Evolutionary conservation across 2,329 filamentous ascomycete genomes (phyloP).

Genomic region (Aciculosporium take): DNA sequence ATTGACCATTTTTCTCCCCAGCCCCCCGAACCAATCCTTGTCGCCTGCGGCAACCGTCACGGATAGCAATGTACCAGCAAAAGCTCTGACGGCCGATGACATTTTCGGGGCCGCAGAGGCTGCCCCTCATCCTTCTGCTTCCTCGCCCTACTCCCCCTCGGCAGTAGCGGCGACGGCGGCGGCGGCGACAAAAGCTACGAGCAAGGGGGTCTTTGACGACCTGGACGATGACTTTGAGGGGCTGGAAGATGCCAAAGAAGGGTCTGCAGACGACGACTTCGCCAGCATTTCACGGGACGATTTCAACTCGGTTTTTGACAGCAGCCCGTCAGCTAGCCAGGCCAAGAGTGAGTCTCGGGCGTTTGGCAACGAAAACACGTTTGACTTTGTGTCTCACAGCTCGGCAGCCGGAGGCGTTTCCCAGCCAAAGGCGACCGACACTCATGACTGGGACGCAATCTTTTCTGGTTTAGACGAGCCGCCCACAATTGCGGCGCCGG

Average conservation of each 20-base stretch:
- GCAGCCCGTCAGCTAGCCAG: conserved; percentile 41
- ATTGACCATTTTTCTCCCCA: conserved; percentile 4
- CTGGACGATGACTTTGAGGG: conserved; percentile 72
- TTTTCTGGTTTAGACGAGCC: conserved; percentile 65
- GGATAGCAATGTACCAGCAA: conserved; percentile 14
- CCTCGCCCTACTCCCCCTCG: not conserved
- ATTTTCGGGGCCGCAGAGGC: conserved; percentile 24
- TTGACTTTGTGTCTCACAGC: conserved; percentile 38
- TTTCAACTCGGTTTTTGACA: conserved; percentile 73
- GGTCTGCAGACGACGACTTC: conserved; percentile 65
- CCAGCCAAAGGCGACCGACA: conserved; percentile 27
- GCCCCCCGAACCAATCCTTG: conserved; percentile 15
- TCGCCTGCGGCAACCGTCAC: conserved; percentile 19
- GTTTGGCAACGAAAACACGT: conserved; percentile 42
- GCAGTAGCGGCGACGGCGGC: not conserved
- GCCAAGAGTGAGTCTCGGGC: conserved; percentile 38
- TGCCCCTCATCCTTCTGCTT: not conserved
- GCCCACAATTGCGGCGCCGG: conserved; percentile 19
- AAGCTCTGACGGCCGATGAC: conserved; percentile 22
- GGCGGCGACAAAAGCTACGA: conserved; percentile 13
- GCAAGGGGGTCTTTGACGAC: conserved; percentile 52
- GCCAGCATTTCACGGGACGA: conserved; percentile 61
- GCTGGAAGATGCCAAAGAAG: conserved; percentile 72
- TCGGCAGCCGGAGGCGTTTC: conserved; percentile 22
- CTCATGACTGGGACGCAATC: conserved; percentile 88